A percentile compares a stretch with the other conserved stretches of the same genome.
Evolutionary conservation across 169 alveolate species (phyloP).

Genomic region (Cystoisospora suis): DNA sequence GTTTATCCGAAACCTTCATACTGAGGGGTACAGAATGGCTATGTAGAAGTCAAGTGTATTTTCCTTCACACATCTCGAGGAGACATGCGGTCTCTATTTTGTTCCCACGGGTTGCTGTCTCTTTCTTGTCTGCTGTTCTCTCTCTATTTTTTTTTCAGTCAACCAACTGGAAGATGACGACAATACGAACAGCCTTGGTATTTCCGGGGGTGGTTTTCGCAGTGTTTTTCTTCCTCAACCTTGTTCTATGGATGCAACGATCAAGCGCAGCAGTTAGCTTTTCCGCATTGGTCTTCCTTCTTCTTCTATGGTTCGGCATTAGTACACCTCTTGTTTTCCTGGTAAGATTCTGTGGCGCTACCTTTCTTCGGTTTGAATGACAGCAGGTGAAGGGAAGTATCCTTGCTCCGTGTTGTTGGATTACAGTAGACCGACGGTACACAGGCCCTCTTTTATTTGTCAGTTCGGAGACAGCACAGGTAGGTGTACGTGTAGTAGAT

Average conservation of each 20-base stretch:
- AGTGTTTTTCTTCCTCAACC: slow-evolving; percentile 76
- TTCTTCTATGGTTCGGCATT: slow-evolving; percentile 81
- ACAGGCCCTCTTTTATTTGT: too few species aligned
- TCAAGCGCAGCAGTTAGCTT: slow-evolving; percentile 75
- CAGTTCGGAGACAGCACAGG: too few species aligned
- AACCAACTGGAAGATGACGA: slow-evolving; percentile 42
- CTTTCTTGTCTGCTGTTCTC: background rate
- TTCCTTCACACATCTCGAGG: too few species aligned
- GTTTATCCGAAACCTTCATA: too few species aligned
- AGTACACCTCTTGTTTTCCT: slow-evolving; percentile 31
- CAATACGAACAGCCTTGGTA: slow-evolving; percentile 73
- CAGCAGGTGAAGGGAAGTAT: too few species aligned
- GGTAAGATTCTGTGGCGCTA: background rate
- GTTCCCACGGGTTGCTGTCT: background rate
- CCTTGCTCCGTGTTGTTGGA: too few species aligned
- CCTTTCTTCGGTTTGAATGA: too few species aligned
- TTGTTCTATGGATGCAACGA: slow-evolving; percentile 69
- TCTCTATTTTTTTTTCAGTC: background rate
- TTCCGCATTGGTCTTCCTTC: slow-evolving; percentile 71
- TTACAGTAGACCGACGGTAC: too few species aligned
- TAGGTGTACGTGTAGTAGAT: too few species aligned
- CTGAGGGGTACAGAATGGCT: too few species aligned
- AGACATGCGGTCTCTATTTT: background rate
- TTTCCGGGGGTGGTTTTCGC: slow-evolving; percentile 79
- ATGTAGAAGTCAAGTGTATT: too few species aligned